Base-by-base conservation (phyloP, 2,329 filamentous ascomycete species). In the Penicillium hordei region DNA sequence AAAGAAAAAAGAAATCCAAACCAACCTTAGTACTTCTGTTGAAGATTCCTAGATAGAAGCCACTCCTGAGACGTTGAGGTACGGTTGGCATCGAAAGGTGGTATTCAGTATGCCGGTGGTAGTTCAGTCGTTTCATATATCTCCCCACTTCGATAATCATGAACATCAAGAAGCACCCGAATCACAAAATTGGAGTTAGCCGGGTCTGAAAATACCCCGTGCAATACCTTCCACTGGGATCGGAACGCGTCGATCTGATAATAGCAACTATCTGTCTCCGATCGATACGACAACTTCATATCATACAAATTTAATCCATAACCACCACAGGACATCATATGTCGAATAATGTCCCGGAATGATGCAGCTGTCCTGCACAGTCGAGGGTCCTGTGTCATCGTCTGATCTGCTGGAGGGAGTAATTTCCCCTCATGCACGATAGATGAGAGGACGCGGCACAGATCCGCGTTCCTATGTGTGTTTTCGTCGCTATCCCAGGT, bases 111-210 rank as follows among this genome's bases (percentile, higher is more conserved):
- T 3, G 33, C 38, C 9, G 38, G 49, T 33, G 49, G 38, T 10
- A 52, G 36, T 8, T 52, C 49, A 33, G 49, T 52, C 5, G 49
- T 52, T 21, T 52, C 49, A 15, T 42, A 52, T 5, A 52, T 13
- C 5, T 52, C 49, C 6, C 49, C 38, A 31, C 43, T 31, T 15
- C 19, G n/a, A 27, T 9, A 27, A 36, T 31, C 36, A n/a, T 52
- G 39, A 4, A 45, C 39, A 25, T 45, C 39, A 7, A 52, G 17
- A 19, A 52, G 7, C 10, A 45, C 39, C 2, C 17, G 19, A 27
- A 52, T 44, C 21, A 52, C 38, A 9, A 52, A 52, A 8, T 52
- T 34, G 12, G 50, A 25, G 15, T 52, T 52, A 12, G 31, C 39
- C 4, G 15, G 7, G 31, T 52, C 39, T 13, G 29, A 15, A 10